A percentile compares a stretch with the other conserved stretches of the same genome.
These are phyloP conservation scores for Pyrenula massariospora DNA, from an alignment of 495 filamentous ascomycete species.

Conservation along the genomic window DNA sequence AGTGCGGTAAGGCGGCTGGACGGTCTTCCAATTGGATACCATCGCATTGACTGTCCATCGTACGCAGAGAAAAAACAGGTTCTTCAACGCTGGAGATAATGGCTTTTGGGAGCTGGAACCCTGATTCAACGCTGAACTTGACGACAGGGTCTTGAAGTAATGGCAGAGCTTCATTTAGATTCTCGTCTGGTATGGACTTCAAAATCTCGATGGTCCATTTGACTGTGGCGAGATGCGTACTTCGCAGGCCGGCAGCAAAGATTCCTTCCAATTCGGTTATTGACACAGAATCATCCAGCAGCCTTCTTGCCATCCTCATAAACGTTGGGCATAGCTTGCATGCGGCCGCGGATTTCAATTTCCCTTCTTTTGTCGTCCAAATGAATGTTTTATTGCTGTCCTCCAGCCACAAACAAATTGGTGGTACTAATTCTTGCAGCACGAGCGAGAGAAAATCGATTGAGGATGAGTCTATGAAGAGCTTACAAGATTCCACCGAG, in stretches of 20 bases:
- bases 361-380: background rate
- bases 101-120: background rate
- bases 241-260: background rate
- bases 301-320: slow-evolving; percentile 12
- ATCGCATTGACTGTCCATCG: slow-evolving; percentile 2
- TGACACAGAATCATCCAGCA: background rate
- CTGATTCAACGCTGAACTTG: background rate
- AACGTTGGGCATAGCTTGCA: background rate
- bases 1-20: slow-evolving; percentile 6
- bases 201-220: slow-evolving; percentile 12
- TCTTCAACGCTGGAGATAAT: background rate
- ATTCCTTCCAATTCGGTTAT: background rate
- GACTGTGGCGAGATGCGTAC: slow-evolving; percentile 33
- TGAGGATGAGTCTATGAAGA: background rate
- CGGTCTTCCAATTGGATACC: slow-evolving; percentile 3
- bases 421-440: background rate
- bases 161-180: slow-evolving; percentile 30
- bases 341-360: background rate
- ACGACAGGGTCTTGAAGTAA: slow-evolving; percentile 30
- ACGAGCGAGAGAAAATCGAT: background rate
- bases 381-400: background rate
- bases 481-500: background rate
- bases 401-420: background rate
- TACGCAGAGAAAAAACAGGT: slow-evolving; percentile 1
- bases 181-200: slow-evolving; percentile 15